A percentile compares a stretch with the other conserved stretches of the same genome.
phyloP scores from a whole-genome alignment of 352 stramenopile genomes.

The Pythium periplocum region DNA sequence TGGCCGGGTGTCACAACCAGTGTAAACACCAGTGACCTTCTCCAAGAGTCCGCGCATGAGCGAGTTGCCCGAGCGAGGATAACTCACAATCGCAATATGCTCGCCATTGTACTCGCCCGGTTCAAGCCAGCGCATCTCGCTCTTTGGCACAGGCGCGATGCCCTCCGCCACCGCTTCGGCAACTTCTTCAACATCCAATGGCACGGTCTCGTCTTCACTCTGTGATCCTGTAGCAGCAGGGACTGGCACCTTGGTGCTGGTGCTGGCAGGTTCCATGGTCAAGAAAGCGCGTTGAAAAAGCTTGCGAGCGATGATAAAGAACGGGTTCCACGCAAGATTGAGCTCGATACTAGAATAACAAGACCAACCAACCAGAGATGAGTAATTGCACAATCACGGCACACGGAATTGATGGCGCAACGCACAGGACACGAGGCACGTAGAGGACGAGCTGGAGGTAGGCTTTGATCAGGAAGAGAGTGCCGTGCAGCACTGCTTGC shows the following conservation, averaged over 20 bases:
- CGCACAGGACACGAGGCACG: slow-evolving; percentile 62
- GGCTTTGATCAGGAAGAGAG: slow-evolving; percentile 46
- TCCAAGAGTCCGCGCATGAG: slow-evolving; percentile 95
- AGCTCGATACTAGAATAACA: slow-evolving; percentile 31
- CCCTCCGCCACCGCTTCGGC: slow-evolving; percentile 7
- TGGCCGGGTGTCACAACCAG: slow-evolving; percentile 94
- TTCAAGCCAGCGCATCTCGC: slow-evolving; percentile 59
- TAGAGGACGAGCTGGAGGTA: slow-evolving; percentile 65
- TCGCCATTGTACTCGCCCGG: slow-evolving; percentile 58
- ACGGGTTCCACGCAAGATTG: slow-evolving; percentile 65
- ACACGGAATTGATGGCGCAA: slow-evolving; percentile 12
- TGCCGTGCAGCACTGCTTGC: slow-evolving; percentile 21
- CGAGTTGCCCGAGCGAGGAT: slow-evolving; percentile 97
- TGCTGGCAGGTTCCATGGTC: slow-evolving; percentile 17
- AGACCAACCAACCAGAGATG: background rate
- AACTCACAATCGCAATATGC: slow-evolving; percentile 91
- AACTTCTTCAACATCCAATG: slow-evolving; percentile 10
- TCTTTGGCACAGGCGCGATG: slow-evolving; percentile 3
- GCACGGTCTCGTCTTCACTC: background rate
- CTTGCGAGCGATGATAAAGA: slow-evolving; percentile 40
- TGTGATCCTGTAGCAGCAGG: slow-evolving; percentile 1
- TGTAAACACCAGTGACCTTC: slow-evolving; percentile 92
- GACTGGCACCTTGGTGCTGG: slow-evolving; percentile 5
- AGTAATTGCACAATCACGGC: slow-evolving; percentile 12
- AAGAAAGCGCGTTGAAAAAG: slow-evolving; percentile 26